phyloP scores from a whole-genome alignment of 768 basidiomycete species.

The Pleurotus pulmonarius region DNA sequence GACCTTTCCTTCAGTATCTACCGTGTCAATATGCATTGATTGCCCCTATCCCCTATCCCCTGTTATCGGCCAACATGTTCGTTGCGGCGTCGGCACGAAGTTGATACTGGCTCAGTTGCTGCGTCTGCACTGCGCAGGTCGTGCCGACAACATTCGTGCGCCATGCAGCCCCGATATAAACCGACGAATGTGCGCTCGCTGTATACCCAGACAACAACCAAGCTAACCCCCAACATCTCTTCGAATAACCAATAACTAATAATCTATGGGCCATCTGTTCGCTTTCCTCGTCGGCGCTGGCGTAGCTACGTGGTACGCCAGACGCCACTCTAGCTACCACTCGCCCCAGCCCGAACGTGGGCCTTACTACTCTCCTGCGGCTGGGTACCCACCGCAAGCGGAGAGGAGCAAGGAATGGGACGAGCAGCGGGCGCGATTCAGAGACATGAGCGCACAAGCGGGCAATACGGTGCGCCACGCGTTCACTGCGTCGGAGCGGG shows the following conservation, averaged over 20 bases:
- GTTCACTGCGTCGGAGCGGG: too few species aligned
- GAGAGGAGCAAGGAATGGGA: background rate
- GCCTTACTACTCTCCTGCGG: background rate
- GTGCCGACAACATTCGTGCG: too few species aligned
- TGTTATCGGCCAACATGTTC: too few species aligned
- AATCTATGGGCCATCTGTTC: background rate
- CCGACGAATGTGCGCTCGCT: too few species aligned
- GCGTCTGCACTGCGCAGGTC: too few species aligned
- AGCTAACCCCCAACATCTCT: too few species aligned
- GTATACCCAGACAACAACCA: too few species aligned
- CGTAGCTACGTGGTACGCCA: slow-evolving; percentile 1
- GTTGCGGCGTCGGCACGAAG: too few species aligned
- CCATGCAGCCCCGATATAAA: too few species aligned
- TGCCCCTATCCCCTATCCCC: background rate
- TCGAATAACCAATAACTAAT: background rate
- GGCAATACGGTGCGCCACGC: background rate
- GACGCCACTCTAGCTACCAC: background rate
- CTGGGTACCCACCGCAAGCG: background rate
- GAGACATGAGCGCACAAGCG: slow-evolving; percentile 3
- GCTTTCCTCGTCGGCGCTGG: background rate
- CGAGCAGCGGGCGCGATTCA: slow-evolving; percentile 4
- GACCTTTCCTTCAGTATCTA: too few species aligned
- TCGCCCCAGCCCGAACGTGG: background rate
- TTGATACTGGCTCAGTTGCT: too few species aligned
- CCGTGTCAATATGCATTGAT: background rate